Evolutionary conservation across 148 eudicot genomes (phyloP).

Genomic region (Rhododendron henanense): DNA sequence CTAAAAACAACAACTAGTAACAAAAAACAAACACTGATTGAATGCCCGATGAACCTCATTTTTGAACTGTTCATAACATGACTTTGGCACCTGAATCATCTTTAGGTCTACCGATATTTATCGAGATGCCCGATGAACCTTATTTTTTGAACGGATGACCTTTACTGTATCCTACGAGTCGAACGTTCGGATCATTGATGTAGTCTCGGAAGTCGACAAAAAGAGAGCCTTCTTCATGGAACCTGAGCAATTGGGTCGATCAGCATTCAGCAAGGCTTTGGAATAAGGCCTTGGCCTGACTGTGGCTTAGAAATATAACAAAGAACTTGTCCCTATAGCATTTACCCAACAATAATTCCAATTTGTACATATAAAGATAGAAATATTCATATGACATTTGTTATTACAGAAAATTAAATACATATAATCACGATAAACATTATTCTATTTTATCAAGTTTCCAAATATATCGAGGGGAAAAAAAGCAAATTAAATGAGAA

Average conservation of each 20-base stretch:
- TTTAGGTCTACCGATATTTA: too few species aligned
- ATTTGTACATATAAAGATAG: neutral
- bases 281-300: neutral
- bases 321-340: neutral
- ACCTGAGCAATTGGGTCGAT: neutral
- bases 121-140: neutral
- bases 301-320: neutral
- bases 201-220: too few species aligned
- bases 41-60: too few species aligned
- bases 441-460: neutral
- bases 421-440: neutral
- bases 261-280: neutral
- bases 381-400: neutral
- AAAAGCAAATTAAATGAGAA: neutral
- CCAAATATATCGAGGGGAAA: neutral
- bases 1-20: too few species aligned
- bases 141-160: neutral
- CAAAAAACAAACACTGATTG: too few species aligned
- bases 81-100: too few species aligned
- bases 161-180: neutral
- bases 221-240: neutral
- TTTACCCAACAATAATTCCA: neutral
- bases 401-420: neutral
- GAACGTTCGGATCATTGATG: too few species aligned
- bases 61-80: too few species aligned